Base-by-base conservation (phyloP, 495 filamentous ascomycete genomes). In the Aspergillus steynii region DNA sequence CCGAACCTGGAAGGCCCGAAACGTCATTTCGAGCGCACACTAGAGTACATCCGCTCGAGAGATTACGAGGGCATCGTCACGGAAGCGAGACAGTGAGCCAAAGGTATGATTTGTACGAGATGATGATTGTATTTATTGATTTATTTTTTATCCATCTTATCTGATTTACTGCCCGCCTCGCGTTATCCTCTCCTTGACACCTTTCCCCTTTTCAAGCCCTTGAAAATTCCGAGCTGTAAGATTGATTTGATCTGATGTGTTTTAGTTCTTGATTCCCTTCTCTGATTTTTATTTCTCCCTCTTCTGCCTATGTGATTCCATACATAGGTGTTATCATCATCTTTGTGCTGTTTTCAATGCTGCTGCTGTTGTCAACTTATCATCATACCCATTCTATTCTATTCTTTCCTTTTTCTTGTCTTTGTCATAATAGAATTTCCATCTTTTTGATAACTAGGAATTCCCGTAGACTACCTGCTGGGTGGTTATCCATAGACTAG, bases 61-160 rank as follows among this genome's bases (percentile, higher is more conserved):
- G 92, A 95, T 64, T 99, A 96, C 70, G 96, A 98, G 67, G 95
- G 95, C 3, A 85, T 99, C 45, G 83, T 94, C 56, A 84, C 90
- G 51, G 82, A 90, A 50, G 74, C 87, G n/a, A 90, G 89, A 64
- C 89, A 81, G 69, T 79, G 61, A 66, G 48, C 37, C 37, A 42
- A 8, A 42, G 37, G 37, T 42, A 56, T 59, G 55, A 53, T 50
- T 42, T 61, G 62, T 62, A 60, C 53, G 59, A 63, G 29, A 62
- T 65, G 56, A 54, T 37, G 20, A 27, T 50, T 51, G 52, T 57
- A 60, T 55, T 55, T 58, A 28, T 52, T 27, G 26, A 5, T 27
- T 54, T 50, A 49, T 10, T 45, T 15, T 50, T 56, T 55, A 52
- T 29, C 12, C 50, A 29, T 51, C n/a, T n/a, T 61, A 28, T 55